Percentiles rank a stretch among this genome's conserved stretches.
Evolutionary conservation across 1,284 basidiomycete species (phyloP).

Genomic region (Leccinum pachyderme): DNA sequence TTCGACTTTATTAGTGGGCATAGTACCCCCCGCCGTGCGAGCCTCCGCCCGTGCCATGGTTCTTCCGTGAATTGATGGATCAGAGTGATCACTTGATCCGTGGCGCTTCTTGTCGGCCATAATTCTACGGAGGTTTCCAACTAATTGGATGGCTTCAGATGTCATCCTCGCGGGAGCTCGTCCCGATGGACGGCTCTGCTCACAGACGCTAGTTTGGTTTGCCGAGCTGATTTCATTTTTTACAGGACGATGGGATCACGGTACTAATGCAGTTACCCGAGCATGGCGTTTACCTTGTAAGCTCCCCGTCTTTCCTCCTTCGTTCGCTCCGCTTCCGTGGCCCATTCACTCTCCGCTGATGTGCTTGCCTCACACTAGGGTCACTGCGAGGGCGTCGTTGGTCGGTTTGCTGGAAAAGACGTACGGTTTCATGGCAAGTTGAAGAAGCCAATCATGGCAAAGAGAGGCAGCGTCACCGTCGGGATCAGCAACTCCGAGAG

Average conservation of each 20-base stretch:
- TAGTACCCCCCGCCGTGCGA: neutral
- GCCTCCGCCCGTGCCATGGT: neutral
- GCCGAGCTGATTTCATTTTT: slow-evolving; percentile 14
- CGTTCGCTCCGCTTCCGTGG: neutral
- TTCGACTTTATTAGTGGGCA: neutral
- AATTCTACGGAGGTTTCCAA: neutral
- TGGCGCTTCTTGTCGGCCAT: neutral
- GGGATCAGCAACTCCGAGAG: slow-evolving; percentile 5
- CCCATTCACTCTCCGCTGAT: slow-evolving; percentile 4
- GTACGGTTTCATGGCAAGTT: slow-evolving; percentile 76
- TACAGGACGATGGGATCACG: slow-evolving; percentile 74
- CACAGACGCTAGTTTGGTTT: neutral
- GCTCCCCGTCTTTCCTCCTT: slow-evolving; percentile 24
- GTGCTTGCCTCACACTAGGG: slow-evolving; percentile 42
- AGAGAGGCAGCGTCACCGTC: slow-evolving; percentile 41
- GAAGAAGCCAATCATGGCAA: slow-evolving; percentile 78
- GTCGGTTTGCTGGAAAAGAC: slow-evolving; percentile 67
- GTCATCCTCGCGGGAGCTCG: neutral
- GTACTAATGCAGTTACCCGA: slow-evolving; percentile 75
- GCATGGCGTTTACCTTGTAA: slow-evolving; percentile 59
- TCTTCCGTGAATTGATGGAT: neutral
- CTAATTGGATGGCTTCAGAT: neutral
- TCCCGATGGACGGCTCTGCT: neutral
- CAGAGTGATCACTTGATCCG: neutral
- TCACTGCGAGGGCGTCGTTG: slow-evolving; percentile 90